These are phyloP conservation scores for Hericium rajendrae DNA, from an alignment of 768 basidiomycete species.

Conservation along the genomic window DNA sequence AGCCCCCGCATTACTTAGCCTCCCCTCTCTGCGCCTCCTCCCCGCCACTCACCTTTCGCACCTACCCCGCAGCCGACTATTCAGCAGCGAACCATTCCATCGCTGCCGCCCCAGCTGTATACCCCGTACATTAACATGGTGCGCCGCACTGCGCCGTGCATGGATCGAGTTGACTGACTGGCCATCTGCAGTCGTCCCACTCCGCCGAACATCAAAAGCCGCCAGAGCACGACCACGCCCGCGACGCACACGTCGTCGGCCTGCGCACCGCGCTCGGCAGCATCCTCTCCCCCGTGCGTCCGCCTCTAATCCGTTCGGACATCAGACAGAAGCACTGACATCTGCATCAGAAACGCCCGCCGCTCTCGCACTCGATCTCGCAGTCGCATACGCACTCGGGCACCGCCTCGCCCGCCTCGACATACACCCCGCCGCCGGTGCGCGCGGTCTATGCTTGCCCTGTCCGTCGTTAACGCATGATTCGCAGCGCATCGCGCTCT, in stretches of 20 bases:
- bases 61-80: neutral
- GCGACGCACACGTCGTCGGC: constrained; percentile 20
- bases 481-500: neutral
- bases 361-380: constrained; percentile 23
- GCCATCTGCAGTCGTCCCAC: neutral
- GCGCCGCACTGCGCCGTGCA: neutral
- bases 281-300: constrained; percentile 49
- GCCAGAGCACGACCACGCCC: constrained; percentile 19
- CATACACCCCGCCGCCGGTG: constrained; percentile 3
- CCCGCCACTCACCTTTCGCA: neutral
- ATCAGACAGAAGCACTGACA: neutral
- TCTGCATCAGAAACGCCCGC: constrained; percentile 39
- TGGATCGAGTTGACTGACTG: neutral
- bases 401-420: constrained; percentile 33
- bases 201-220: constrained; percentile 1
- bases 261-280: constrained; percentile 50
- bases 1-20: neutral
- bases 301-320: neutral
- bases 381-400: constrained; percentile 36
- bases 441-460: constrained; percentile 2
- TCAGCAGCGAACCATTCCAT: neutral
- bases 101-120: neutral
- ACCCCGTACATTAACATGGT: neutral
- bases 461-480: constrained; percentile 7
- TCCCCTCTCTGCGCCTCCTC: neutral